These are phyloP conservation scores for Bothriochloa decipiens DNA, from an alignment of 176 grass and related monocot genomes.

Conservation along the genomic window DNA sequence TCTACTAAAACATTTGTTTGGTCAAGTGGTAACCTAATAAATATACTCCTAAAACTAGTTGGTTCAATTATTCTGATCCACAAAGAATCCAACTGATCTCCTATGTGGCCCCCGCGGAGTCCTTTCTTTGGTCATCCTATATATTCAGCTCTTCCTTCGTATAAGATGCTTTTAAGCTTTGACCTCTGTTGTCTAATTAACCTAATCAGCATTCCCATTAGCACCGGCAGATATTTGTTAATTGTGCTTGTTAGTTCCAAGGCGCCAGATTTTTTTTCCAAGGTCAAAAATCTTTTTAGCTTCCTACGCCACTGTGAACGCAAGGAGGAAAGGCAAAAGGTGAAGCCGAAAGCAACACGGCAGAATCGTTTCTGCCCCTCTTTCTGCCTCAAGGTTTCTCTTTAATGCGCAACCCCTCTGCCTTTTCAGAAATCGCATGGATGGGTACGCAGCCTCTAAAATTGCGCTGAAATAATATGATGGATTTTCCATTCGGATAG, in stretches of 20 bases:
- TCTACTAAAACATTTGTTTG: not conserved
- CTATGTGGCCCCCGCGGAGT: not conserved
- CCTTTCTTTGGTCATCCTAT: constrained; percentile 5
- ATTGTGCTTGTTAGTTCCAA: constrained; percentile 16
- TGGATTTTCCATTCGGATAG: too few relatives aligned
- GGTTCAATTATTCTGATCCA: constrained; percentile 24
- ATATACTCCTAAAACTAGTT: not conserved
- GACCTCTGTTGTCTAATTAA: constrained; percentile 1
- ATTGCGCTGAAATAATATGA: too few relatives aligned
- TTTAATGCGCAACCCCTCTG: not conserved
- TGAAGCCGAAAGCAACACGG: constrained; percentile 57
- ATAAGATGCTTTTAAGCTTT: constrained; percentile 9
- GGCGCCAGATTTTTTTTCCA: not conserved
- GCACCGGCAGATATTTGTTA: not conserved
- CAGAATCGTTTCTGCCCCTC: constrained; percentile 24
- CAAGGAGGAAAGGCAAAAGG: constrained; percentile 31
- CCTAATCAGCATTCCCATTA: constrained; percentile 32
- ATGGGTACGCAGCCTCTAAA: too few relatives aligned
- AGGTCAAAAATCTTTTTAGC: not conserved
- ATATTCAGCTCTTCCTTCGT: not conserved
- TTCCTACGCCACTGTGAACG: constrained; percentile 35
- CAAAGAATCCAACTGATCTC: constrained; percentile 24
- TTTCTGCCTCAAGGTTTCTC: not conserved
- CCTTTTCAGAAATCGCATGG: too few relatives aligned
- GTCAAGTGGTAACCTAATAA: not conserved